phyloP scores from a whole-genome alignment of 108 stramenopile species.

The Discostella stelligeroides region DNA sequence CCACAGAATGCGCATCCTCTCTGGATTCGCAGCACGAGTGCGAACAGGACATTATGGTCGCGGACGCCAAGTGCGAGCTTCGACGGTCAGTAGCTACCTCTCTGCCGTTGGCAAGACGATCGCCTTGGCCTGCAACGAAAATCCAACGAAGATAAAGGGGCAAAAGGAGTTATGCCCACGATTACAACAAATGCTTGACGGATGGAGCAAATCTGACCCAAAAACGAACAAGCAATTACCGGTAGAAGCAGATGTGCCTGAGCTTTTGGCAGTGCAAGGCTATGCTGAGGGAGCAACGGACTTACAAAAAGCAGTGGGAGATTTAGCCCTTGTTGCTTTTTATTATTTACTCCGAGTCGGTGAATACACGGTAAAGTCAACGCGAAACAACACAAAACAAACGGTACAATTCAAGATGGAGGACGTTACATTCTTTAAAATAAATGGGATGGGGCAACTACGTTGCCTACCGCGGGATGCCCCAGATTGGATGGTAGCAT shows the following conservation, averaged over 20 bases:
- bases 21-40: conserved; percentile 7
- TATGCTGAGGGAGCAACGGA: neutral
- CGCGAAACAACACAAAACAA: conserved; percentile 4
- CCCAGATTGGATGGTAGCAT: too few species aligned
- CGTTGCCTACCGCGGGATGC: too few species aligned
- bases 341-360: too few species aligned
- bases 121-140: neutral
- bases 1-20: neutral
- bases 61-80: conserved; percentile 8
- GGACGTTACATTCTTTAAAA: too few species aligned
- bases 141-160: conserved; percentile 3
- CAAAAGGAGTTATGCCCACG: neutral
- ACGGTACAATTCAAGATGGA: conserved; percentile 8
- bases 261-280: neutral
- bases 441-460: too few species aligned
- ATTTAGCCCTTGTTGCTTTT: conserved; percentile 8
- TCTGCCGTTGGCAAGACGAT: conserved; percentile 24
- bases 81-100: conserved; percentile 11
- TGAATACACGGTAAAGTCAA: conserved; percentile 4
- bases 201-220: conserved; percentile 14
- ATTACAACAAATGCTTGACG: neutral
- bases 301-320: neutral
- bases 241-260: too few species aligned
- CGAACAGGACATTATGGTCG: too few species aligned
- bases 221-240: conserved; percentile 17